These are phyloP conservation scores for Caulochytrium protostelioides DNA, from an alignment of 371 early-diverging fungal genomes.

Conservation along the genomic window DNA sequence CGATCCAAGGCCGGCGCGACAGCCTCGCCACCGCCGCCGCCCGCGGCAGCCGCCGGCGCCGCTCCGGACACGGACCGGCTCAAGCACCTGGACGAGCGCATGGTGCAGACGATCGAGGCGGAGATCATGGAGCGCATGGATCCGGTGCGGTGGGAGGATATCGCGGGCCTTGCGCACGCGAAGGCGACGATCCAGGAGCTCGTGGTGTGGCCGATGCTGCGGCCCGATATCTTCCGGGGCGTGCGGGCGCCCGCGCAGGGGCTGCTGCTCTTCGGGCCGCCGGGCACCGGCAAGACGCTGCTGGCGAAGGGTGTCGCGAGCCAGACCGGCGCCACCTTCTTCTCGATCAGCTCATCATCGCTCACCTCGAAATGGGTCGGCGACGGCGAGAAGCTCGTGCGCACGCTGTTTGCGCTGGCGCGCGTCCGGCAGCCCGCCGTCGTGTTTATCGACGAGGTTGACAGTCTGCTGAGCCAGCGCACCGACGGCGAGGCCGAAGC, in stretches of 20 bases:
- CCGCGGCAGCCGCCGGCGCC: too few species aligned
- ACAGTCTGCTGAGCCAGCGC: slow-evolving; percentile 71
- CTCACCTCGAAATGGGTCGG: slow-evolving; percentile 87
- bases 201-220: slow-evolving; percentile 65
- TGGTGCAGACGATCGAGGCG: slow-evolving; percentile 57
- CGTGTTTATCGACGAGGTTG: slow-evolving; percentile 52
- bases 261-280: slow-evolving; percentile 60
- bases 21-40: too few species aligned
- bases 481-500: slow-evolving; percentile 79
- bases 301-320: slow-evolving; percentile 82
- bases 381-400: slow-evolving; percentile 89
- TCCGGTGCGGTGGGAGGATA: slow-evolving; percentile 47
- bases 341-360: slow-evolving; percentile 69
- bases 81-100: slow-evolving; percentile 47
- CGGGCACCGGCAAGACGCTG: slow-evolving; percentile 70
- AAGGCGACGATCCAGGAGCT: slow-evolving; percentile 54
- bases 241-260: slow-evolving; percentile 14
- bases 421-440: slow-evolving; percentile 66
- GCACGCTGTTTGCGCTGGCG: slow-evolving; percentile 80
- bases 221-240: slow-evolving; percentile 74
- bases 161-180: slow-evolving; percentile 72
- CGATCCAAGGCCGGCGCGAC: too few species aligned
- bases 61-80: too few species aligned
- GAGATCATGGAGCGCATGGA: slow-evolving; percentile 25
- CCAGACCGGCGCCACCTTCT: slow-evolving; percentile 69